Base-by-base conservation (phyloP, 2,329 filamentous ascomycete genomes). In the Monilinia aucupariae region DNA sequence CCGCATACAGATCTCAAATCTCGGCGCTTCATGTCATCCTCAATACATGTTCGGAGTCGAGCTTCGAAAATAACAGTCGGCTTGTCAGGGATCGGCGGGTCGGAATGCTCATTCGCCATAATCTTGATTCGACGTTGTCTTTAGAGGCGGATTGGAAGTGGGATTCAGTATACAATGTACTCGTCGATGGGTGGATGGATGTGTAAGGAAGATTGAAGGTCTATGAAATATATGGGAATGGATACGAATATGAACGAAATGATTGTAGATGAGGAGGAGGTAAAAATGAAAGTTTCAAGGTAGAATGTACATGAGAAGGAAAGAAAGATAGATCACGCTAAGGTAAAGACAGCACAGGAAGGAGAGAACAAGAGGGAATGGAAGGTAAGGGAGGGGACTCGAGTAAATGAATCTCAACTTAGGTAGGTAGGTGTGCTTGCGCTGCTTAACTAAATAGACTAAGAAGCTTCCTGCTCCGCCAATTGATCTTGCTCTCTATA, bases 21-120 rank as follows among this genome's bases (percentile, higher is more conserved):
- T 34, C 17, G 22, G 43, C 6, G 25, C 6, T 17, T 22, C 30
- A 47, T 37, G 1, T 58, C 41, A 47, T 58, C 54, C n/a, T 58
- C 54, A 20, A 47, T 22, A 17, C 17, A 25, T 20, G 41, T 3
- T 47, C 54, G 54, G 9, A 58, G 54, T 2, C 30, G 32, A 34
- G 41, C 54, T 30, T 58, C 41, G 12, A 58, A 58, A 22, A 47
- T 25, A 47, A 58, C 54, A 12, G 54, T 58, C 27, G 54, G 54
- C 6, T 34, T 58, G 7, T 22, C 41, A 12, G 1, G 13, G 22
- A 37, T 25, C 43, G n/a, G n/a, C 41, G 12, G 54, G 5, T 32
- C n/a, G 13, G n/a, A 7, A 58, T 5, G 30, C 1, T 22, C 20
- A 22, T 22, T 47, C 13, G 45, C 54, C 54, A 58, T 58, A 27